phyloP scores from a whole-genome alignment of 179 eudicot genomes.

The Sideroxylon spinosum region DNA sequence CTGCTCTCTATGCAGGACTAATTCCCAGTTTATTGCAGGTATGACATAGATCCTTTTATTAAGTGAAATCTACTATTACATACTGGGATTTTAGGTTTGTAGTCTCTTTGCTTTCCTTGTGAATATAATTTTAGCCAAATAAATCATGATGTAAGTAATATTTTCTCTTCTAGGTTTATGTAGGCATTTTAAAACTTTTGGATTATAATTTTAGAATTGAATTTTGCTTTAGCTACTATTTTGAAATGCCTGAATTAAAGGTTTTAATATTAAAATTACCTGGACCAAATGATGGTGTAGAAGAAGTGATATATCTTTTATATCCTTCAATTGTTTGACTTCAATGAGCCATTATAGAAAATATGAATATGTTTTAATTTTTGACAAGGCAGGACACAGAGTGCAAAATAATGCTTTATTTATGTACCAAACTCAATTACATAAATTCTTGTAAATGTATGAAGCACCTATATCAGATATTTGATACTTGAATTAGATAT shows the following conservation, averaged over 20 bases:
- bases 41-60: background rate
- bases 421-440: no score
- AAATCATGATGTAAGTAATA: background rate
- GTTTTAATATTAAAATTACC: background rate
- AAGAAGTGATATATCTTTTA: background rate
- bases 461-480: no score
- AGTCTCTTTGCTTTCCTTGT: background rate
- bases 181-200: background rate
- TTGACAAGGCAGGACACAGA: background rate
- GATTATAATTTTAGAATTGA: background rate
- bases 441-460: no score
- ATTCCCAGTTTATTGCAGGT: slow-evolving; percentile 94
- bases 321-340: background rate
- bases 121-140: background rate
- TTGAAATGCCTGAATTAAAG: background rate
- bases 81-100: background rate
- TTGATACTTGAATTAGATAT: no score
- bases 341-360: background rate
- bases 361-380: background rate
- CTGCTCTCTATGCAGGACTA: slow-evolving; percentile 93
- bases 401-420: no score
- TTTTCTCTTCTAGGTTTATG: no score
- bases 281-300: background rate
- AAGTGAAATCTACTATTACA: background rate
- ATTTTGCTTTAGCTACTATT: background rate